Evolutionary conservation across 1,139 yeast genomes (phyloP).

Genomic region (Fermentozyma sake): DNA sequence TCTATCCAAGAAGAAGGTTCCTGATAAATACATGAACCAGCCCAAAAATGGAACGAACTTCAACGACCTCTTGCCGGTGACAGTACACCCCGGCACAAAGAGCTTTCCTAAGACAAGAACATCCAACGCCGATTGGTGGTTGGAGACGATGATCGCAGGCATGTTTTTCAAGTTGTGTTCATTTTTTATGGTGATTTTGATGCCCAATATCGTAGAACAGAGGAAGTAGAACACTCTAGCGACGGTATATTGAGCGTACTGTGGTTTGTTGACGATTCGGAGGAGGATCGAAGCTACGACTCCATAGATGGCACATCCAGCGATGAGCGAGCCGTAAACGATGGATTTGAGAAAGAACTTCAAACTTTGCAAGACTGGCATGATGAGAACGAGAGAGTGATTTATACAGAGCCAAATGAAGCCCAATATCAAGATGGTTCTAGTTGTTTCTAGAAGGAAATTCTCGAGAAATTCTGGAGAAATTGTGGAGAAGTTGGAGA

Average conservation of each 20-base stretch:
- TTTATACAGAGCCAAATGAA: no score
- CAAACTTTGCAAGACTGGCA: constrained; percentile 13
- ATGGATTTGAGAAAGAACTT: constrained; percentile 55
- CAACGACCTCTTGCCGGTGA: constrained; percentile 84
- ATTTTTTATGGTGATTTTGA: constrained; percentile 64
- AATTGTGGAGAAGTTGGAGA: no score
- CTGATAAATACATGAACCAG: constrained; percentile 89
- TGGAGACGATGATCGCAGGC: constrained; percentile 83
- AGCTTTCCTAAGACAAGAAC: constrained; percentile 72
- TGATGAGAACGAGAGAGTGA: no score
- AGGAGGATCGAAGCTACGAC: constrained; percentile 69
- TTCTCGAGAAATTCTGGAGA: no score
- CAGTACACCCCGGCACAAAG: constrained; percentile 87
- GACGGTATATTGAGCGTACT: constrained; percentile 83
- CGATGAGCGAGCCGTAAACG: constrained; percentile 47
- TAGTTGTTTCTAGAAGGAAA: no score
- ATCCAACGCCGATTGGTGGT: constrained; percentile 91
- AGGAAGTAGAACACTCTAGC: constrained; percentile 74
- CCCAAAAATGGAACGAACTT: constrained; percentile 90
- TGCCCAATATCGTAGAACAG: constrained; percentile 59
- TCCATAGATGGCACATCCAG: constrained; percentile 69
- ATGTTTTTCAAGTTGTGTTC: constrained; percentile 42
- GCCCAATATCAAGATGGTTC: no score
- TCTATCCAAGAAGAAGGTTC: constrained; percentile 88
- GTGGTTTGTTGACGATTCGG: constrained; percentile 66